Evolutionary conservation across 2,329 filamentous ascomycete genomes (phyloP).

Genomic region (Tolypocladium inflatum): DNA sequence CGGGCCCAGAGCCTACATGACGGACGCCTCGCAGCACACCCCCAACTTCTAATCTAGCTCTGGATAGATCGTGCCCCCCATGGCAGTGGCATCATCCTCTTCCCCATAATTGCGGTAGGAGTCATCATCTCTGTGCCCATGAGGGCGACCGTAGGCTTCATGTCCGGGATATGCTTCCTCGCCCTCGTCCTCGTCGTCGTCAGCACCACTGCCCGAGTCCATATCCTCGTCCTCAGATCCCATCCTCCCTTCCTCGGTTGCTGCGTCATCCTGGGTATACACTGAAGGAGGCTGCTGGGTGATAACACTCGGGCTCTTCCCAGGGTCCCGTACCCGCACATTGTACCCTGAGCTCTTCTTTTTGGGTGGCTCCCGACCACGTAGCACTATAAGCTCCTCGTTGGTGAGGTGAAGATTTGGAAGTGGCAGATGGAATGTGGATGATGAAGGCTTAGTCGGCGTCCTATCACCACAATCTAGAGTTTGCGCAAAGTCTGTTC

Average conservation of each 20-base stretch:
- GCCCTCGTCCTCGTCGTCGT: conserved; percentile 5
- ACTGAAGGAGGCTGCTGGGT: conserved; percentile 8
- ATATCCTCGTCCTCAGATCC: conserved; percentile 12
- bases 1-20: too few species aligned
- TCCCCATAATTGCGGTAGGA: conserved; percentile 10
- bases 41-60: conserved; percentile 6
- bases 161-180: neutral
- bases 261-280: conserved; percentile 10
- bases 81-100: conserved; percentile 4
- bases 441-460: conserved; percentile 17
- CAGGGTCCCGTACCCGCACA: conserved; percentile 17
- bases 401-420: conserved; percentile 25
- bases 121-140: conserved; percentile 16
- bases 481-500: conserved; percentile 24
- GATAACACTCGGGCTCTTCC: conserved; percentile 8
- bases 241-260: neutral
- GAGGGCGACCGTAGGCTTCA: conserved; percentile 14
- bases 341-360: conserved; percentile 27
- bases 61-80: conserved; percentile 5
- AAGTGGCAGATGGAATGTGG: conserved; percentile 22
- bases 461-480: conserved; percentile 24
- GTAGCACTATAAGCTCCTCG: conserved; percentile 23
- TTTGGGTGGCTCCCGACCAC: conserved; percentile 23
- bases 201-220: conserved; percentile 12
- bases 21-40: neutral